Conservation (phyloP, 805 yeast genomes). For the Jamesozyma jinghongensis region DNA sequence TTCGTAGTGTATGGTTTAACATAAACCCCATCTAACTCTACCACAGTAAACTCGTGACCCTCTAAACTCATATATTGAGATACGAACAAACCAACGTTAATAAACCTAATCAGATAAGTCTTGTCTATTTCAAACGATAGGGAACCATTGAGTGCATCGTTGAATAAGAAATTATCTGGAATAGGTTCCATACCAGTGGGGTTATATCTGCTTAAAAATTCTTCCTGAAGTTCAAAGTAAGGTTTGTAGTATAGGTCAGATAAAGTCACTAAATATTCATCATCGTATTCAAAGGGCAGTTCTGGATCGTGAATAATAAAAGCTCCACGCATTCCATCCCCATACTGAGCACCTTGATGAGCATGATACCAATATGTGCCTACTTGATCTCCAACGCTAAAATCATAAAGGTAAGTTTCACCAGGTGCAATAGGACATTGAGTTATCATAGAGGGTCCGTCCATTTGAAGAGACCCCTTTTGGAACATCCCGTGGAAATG, state of each 20-base stretch:
- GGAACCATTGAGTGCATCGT: conserved; percentile 52
- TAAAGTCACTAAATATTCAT: conserved; percentile 48
- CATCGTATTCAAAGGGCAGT: conserved; percentile 52
- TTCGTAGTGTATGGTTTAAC: conserved; percentile 50
- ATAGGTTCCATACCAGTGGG: conserved; percentile 85
- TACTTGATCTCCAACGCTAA: conserved; percentile 54
- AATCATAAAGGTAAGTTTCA: conserved; percentile 57
- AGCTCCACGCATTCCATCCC: conserved; percentile 68
- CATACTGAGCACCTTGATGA: conserved; percentile 67
- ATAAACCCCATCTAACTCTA: conserved; percentile 67
- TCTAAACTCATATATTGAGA: conserved; percentile 63
- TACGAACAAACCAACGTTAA: conserved; percentile 63
- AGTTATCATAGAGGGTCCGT: conserved; percentile 72
- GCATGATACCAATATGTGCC: conserved; percentile 86
- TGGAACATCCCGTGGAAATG: conserved; percentile 78
- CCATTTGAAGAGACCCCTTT: conserved; percentile 54
- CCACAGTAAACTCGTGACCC: conserved; percentile 61
- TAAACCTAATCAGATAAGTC: conserved; percentile 55
- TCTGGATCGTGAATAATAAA: conserved; percentile 53
- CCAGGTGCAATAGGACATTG: conserved; percentile 75
- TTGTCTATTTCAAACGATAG: conserved; percentile 48
- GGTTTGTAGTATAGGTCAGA: conserved; percentile 58
- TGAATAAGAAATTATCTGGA: conserved; percentile 56
- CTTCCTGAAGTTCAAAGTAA: conserved; percentile 37
- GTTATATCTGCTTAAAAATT: conserved; percentile 54